A percentile compares a stretch with the other conserved stretches of the same genome.
phyloP scores from a whole-genome alignment of 208 protist genomes.

The Entamoeba invadens region DNA sequence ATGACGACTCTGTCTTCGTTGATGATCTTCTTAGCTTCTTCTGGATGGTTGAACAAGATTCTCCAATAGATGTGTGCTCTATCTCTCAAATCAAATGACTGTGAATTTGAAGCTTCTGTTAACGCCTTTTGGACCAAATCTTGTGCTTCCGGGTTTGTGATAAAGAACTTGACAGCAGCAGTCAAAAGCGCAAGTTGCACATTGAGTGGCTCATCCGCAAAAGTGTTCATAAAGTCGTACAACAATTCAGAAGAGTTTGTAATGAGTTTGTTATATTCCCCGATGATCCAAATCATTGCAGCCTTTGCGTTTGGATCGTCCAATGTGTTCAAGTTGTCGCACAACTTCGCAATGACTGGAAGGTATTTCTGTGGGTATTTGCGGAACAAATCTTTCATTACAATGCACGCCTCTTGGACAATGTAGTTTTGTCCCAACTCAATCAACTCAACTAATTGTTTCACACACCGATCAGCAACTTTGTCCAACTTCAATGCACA shows the following conservation, averaged over 20 bases:
- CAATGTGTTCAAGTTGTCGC: background rate
- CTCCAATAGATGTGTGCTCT: slow-evolving; percentile 27
- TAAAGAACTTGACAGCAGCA: slow-evolving; percentile 20
- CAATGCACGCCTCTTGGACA: slow-evolving; percentile 12
- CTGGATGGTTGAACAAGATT: slow-evolving; percentile 4
- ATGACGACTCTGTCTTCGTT: background rate
- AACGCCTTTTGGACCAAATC: slow-evolving; percentile 11
- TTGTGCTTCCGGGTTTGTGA: slow-evolving; percentile 1
- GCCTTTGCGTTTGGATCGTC: slow-evolving; percentile 26
- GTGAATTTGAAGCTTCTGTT: background rate
- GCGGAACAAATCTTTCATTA: slow-evolving; percentile 22
- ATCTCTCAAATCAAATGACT: slow-evolving; percentile 24
- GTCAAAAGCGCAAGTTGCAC: slow-evolving; percentile 27
- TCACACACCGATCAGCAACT: slow-evolving; percentile 7
- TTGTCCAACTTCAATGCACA: slow-evolving; percentile 12
- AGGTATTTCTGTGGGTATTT: slow-evolving; percentile 27
- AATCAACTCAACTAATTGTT: slow-evolving; percentile 5
- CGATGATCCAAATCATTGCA: slow-evolving; percentile 31
- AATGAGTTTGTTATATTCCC: slow-evolving; percentile 27
- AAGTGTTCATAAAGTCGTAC: background rate
- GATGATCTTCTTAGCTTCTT: background rate
- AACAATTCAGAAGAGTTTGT: slow-evolving; percentile 18
- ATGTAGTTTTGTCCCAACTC: background rate
- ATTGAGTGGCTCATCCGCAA: slow-evolving; percentile 9
- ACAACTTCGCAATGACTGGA: slow-evolving; percentile 15